phyloP scores from a whole-genome alignment of 345 rosid genomes.

The Litchi chinensis region DNA sequence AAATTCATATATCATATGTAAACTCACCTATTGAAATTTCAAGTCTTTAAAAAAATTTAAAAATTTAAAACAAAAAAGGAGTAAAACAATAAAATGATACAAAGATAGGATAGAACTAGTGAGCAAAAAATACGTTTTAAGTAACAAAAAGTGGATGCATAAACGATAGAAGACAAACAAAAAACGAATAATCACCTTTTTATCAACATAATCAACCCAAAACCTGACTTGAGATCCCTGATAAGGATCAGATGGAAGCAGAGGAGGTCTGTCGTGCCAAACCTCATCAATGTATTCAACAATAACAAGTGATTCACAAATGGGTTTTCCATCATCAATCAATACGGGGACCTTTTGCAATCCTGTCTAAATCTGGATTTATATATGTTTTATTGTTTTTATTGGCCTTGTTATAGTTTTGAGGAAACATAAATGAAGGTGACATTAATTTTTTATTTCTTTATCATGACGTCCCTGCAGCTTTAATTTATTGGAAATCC shows the following conservation, averaged over 20 bases:
- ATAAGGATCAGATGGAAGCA: slow-evolving; percentile 3
- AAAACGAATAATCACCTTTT: not conserved
- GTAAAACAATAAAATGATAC: too few relatives aligned
- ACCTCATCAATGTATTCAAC: slow-evolving; percentile 4
- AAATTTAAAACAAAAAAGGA: too few relatives aligned
- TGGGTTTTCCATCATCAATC: slow-evolving; percentile 1
- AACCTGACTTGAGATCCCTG: slow-evolving; percentile 7
- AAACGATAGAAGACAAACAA: not conserved
- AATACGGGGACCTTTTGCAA: slow-evolving; percentile 1
- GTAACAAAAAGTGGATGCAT: not conserved
- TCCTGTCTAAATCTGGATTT: too few relatives aligned
- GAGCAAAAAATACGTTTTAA: not conserved
- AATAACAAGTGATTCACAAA: not conserved
- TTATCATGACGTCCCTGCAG: too few relatives aligned
- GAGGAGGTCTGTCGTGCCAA: not conserved
- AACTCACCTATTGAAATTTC: too few relatives aligned
- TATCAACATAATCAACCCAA: slow-evolving; percentile 12
- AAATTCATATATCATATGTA: too few relatives aligned
- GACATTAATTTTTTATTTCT: too few relatives aligned
- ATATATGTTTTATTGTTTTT: too few relatives aligned
- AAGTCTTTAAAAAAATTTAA: too few relatives aligned
- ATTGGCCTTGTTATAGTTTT: too few relatives aligned
- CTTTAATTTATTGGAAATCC: too few relatives aligned
- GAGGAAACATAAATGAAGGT: too few relatives aligned
- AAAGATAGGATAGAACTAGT: not conserved